Evolutionary conservation across 345 rosid genomes (phyloP), one percentile per base, ranked within the genome.

Genomic region (Hevea brasiliensis): DNA sequence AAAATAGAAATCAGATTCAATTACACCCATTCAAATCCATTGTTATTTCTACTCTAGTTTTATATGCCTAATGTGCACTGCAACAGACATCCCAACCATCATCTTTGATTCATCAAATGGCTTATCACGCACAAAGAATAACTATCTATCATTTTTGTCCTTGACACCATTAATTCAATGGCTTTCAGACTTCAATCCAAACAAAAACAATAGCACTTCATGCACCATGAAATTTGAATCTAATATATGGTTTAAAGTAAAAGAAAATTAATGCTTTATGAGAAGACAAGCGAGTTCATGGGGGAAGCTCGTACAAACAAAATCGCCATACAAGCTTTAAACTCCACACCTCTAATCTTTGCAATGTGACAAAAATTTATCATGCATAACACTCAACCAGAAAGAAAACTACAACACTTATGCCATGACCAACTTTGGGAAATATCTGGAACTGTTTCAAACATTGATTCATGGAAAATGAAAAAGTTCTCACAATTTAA

Each of bases 401-500:
- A n/a, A 32, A 72, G 68, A 32, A 18, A 44, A 32, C 1, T 3
- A 37, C 17, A 9, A 20, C 44, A 69, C 0, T 18, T 23, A 54
- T 17, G 27, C 13, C 26, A 14, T 65, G 11, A 44, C 17, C 15
- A 32, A 35, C 67, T 23, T 10, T 14, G 17, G n/a, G 62, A 32
- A 72, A 63, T 20, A 50, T 59, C 21, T 40, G 37, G 35, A 76
- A 72, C 59, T 73, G 71, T 37, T 32, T 62, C 23, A 71, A 77
- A 62, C 65, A 79, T 58, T 76, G 66, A 57, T 68, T 73, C 73
- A 67, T 61, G 24, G 51, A 72, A 70, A 67, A 71, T 63, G 59
- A 79, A 76, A 56, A 24, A 54, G 70, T 77, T 81, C 85, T 74
- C 77, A 75, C 81, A 82, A 73, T 81, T 71, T 67, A 61, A 78